Conservation (phyloP, 2,329 filamentous ascomycete species). For the Ceratocystis papillata region DNA sequence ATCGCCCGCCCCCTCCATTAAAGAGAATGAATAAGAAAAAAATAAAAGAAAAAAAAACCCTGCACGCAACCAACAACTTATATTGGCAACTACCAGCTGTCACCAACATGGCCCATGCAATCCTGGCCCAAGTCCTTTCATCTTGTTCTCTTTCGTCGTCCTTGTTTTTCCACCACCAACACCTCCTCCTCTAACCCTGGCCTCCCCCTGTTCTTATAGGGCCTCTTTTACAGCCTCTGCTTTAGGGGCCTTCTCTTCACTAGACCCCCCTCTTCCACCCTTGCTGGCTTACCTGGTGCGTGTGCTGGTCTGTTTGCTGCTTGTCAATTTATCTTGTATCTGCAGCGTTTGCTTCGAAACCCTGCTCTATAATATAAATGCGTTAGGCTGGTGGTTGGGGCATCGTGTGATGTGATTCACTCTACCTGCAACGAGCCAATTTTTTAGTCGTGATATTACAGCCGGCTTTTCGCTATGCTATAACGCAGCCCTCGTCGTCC, state of each 20-base stretch:
- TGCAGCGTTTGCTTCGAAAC: background rate
- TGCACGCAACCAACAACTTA: background rate
- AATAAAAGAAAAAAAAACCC: background rate
- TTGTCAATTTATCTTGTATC: background rate
- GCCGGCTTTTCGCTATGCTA: background rate
- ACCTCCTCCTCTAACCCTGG: background rate
- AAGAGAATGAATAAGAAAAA: background rate
- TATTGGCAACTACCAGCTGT: background rate
- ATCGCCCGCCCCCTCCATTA: background rate
- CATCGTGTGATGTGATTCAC: slow-evolving; percentile 3
- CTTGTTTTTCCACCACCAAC: background rate
- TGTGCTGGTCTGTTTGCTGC: background rate
- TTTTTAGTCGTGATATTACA: background rate
- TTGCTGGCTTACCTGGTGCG: background rate
- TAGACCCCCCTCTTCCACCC: background rate
- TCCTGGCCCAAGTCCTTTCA: slow-evolving; percentile 1
- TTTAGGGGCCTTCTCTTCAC: background rate
- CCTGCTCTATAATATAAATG: background rate
- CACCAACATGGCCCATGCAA: slow-evolving; percentile 16
- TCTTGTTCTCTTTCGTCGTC: background rate
- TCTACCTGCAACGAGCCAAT: background rate
- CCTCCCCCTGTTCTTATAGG: background rate
- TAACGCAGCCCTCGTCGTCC: too few relatives aligned
- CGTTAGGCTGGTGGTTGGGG: background rate
- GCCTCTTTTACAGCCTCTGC: background rate